phyloP scores from a whole-genome alignment of 371 early-diverging fungal genomes.

The Lichtheimia ornata region DNA sequence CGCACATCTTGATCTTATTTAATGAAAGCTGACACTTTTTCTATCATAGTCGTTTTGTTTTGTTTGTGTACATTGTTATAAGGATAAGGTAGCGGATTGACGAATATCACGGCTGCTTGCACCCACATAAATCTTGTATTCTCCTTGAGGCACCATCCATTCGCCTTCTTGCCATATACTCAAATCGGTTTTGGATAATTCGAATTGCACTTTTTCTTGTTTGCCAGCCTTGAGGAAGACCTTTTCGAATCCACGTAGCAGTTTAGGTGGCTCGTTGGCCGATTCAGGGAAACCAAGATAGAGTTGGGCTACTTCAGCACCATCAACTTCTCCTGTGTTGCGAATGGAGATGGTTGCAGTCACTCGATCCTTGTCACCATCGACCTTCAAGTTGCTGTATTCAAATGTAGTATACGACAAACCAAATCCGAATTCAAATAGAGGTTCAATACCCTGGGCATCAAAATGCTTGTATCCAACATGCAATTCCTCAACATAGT shows the following conservation, averaged over 20 bases:
- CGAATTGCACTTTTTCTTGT: constrained; percentile 26
- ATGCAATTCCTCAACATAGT: constrained; percentile 49
- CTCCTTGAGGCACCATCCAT: constrained; percentile 38
- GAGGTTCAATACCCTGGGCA: constrained; percentile 41
- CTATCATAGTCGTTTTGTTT: background rate
- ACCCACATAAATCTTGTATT: constrained; percentile 37
- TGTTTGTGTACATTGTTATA: background rate
- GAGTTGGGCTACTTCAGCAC: constrained; percentile 52
- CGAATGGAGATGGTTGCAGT: constrained; percentile 27
- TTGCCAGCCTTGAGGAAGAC: constrained; percentile 28
- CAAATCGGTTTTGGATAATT: constrained; percentile 23
- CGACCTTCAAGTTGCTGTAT: constrained; percentile 26
- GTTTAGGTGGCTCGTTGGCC: constrained; percentile 39
- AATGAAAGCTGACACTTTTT: background rate
- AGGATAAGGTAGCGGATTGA: constrained; percentile 10
- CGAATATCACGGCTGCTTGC: constrained; percentile 45
- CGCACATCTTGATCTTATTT: constrained; percentile 1
- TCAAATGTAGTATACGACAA: constrained; percentile 57
- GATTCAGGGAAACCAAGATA: constrained; percentile 44
- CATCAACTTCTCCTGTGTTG: constrained; percentile 48
- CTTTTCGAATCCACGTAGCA: constrained; percentile 47
- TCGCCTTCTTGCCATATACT: constrained; percentile 29
- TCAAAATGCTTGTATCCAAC: constrained; percentile 56
- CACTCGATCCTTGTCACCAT: constrained; percentile 7
- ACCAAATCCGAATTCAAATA: constrained; percentile 58